Evolutionary conservation across 202 grass and related monocot genomes (phyloP).

Genomic region (Cymbopogon flexuosus): DNA sequence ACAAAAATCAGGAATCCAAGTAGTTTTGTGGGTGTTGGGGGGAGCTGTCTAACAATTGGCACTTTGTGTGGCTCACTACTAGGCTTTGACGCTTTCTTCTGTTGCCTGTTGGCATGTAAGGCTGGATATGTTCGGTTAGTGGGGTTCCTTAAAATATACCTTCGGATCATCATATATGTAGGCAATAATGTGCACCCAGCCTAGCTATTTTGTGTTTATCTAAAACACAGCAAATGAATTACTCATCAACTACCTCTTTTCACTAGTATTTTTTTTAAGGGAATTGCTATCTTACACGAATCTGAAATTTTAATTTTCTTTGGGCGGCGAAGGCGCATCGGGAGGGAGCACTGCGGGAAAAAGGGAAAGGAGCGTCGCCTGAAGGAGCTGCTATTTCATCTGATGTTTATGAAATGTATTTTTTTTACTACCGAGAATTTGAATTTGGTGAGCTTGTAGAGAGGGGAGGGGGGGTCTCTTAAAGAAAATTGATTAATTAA

Average conservation of each 20-base stretch:
- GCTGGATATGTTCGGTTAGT: conserved; percentile 53
- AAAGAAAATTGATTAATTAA: background rate
- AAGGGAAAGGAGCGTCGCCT: too few relatives aligned
- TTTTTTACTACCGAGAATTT: background rate
- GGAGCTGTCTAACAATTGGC: conserved; percentile 31
- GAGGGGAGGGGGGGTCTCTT: background rate
- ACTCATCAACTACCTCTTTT: too few relatives aligned
- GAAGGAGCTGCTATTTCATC: too few relatives aligned
- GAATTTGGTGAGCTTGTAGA: background rate
- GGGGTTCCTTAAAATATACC: conserved; percentile 52
- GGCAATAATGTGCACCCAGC: background rate
- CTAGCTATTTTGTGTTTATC: background rate
- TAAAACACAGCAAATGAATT: background rate
- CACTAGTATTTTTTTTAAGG: too few relatives aligned
- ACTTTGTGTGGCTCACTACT: conserved; percentile 27
- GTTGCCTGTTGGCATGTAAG: conserved; percentile 18
- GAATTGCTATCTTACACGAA: too few relatives aligned
- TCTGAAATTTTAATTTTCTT: too few relatives aligned
- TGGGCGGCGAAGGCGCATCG: too few relatives aligned
- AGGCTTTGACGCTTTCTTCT: conserved; percentile 24
- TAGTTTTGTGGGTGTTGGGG: conserved; percentile 13
- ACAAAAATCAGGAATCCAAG: conserved; percentile 16
- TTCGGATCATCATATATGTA: conserved; percentile 21
- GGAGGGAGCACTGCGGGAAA: too few relatives aligned
- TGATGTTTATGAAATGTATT: too few relatives aligned